Percentiles rank a stretch among this genome's conserved stretches.
phyloP scores from a whole-genome alignment of 108 stramenopile genomes.

The Poteriospumella lacustris region DNA sequence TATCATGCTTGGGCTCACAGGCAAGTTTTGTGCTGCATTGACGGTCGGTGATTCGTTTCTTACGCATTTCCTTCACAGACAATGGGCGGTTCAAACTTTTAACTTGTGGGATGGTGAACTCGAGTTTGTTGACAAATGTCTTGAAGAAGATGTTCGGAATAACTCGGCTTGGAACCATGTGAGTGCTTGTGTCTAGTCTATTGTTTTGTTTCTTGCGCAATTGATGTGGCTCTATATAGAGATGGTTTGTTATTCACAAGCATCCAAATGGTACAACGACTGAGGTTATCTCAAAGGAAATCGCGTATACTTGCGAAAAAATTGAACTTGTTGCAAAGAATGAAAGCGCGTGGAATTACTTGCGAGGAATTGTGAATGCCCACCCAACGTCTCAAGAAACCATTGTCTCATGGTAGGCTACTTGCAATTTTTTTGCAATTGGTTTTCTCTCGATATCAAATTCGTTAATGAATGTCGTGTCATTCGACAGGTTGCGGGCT shows the following conservation, averaged over 20 bases:
- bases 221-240: conserved; percentile 19
- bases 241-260: conserved; percentile 82
- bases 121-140: conserved; percentile 57
- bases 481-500: neutral
- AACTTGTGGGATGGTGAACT: conserved; percentile 57
- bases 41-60: too few species aligned
- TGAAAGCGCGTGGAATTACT: conserved; percentile 54
- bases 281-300: conserved; percentile 31
- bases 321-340: conserved; percentile 41
- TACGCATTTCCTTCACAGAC: too few species aligned
- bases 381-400: neutral
- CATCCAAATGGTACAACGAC: neutral
- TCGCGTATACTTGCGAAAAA: conserved; percentile 34
- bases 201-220: neutral
- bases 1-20: too few species aligned
- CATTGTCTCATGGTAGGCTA: neutral
- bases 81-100: conserved; percentile 16
- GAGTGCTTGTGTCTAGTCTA: neutral
- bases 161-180: conserved; percentile 95
- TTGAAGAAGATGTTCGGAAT: conserved; percentile 77
- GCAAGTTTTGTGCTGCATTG: too few species aligned
- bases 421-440: too few species aligned
- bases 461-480: neutral
- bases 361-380: conserved; percentile 32
- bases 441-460: neutral